Conservation (phyloP, 176 grass and related monocot species). For the Bromus sterilis region DNA sequence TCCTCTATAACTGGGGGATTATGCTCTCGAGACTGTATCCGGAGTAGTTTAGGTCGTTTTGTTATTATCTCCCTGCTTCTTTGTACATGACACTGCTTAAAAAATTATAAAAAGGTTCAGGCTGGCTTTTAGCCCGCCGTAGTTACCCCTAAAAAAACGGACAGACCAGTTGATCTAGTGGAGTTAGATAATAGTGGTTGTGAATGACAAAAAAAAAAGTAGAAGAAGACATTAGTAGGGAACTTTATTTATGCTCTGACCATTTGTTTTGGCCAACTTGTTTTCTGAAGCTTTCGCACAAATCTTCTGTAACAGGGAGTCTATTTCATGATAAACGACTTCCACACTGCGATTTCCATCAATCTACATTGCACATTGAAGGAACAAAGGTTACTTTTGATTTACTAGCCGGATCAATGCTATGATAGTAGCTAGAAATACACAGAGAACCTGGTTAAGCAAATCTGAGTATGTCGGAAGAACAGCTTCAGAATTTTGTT, state of each 20-base stretch:
- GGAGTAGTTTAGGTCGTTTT: no score
- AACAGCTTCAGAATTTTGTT: slow-evolving; percentile 68
- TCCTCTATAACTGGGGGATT: no score
- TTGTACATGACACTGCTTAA: no score
- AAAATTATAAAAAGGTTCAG: no score
- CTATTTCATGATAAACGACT: slow-evolving; percentile 64
- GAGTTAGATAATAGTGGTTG: not conserved
- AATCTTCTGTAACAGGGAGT: slow-evolving; percentile 60
- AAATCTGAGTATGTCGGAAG: slow-evolving; percentile 67
- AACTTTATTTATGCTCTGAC: slow-evolving; percentile 36
- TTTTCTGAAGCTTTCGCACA: slow-evolving; percentile 33
- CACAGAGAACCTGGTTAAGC: slow-evolving; percentile 62
- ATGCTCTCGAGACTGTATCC: no score
- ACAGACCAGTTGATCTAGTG: not conserved
- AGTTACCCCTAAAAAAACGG: not conserved
- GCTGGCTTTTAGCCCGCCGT: no score
- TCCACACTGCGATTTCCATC: slow-evolving; percentile 71
- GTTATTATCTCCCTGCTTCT: no score
- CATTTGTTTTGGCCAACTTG: slow-evolving; percentile 55
- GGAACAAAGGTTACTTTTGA: slow-evolving; percentile 14
- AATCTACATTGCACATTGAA: slow-evolving; percentile 59
- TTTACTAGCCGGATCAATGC: slow-evolving; percentile 10
- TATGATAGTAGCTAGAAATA: slow-evolving; percentile 14
- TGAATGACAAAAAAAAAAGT: not conserved
- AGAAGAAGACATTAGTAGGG: not conserved